phyloP scores from a whole-genome alignment of 2,329 filamentous ascomycete genomes.

The Colletotrichum siamense region DNA sequence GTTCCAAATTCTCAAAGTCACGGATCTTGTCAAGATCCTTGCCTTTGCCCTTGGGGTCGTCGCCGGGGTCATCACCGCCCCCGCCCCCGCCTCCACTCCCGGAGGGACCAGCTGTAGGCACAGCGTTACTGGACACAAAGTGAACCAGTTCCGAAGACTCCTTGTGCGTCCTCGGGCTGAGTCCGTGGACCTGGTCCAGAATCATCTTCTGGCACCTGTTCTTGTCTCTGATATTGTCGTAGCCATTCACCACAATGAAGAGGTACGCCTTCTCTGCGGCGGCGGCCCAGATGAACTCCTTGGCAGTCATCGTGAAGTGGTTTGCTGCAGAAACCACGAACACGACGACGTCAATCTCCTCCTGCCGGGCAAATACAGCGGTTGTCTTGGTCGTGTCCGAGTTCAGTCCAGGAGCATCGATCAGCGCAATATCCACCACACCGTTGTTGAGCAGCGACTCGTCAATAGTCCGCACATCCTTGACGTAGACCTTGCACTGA shows the following conservation, averaged over 20 bases:
- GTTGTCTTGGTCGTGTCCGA: conserved; percentile 97
- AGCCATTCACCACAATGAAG: conserved; percentile 96
- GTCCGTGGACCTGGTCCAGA: conserved; percentile 81
- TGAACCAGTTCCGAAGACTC: conserved; percentile 93
- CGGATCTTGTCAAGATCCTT: conserved; percentile 88
- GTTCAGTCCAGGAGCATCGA: conserved; percentile 95
- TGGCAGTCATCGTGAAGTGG: conserved; percentile 97
- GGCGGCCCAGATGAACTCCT: conserved; percentile 95
- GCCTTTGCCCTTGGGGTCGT: conserved; percentile 75
- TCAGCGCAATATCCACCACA: conserved; percentile 96
- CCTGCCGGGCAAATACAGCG: conserved; percentile 93
- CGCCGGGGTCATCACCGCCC: conserved; percentile 57
- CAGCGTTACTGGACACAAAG: conserved; percentile 96
- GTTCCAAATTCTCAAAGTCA: conserved; percentile 90
- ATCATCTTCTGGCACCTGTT: conserved; percentile 91
- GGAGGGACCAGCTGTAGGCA: conserved; percentile 71
- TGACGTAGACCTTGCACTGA: conserved; percentile 97
- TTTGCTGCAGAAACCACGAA: conserved; percentile 98
- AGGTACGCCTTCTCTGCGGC: conserved; percentile 98
- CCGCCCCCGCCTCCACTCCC: conserved; percentile 63
- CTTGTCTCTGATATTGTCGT: conserved; percentile 92
- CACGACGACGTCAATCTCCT: conserved; percentile 98
- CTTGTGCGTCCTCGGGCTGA: conserved; percentile 94
- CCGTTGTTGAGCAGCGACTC: conserved; percentile 96
- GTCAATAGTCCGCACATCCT: conserved; percentile 86